A percentile compares a stretch with the other conserved stretches of the same genome.
Conservation (phyloP, 768 basidiomycete species). For the Termitomyces sp. region DNA sequence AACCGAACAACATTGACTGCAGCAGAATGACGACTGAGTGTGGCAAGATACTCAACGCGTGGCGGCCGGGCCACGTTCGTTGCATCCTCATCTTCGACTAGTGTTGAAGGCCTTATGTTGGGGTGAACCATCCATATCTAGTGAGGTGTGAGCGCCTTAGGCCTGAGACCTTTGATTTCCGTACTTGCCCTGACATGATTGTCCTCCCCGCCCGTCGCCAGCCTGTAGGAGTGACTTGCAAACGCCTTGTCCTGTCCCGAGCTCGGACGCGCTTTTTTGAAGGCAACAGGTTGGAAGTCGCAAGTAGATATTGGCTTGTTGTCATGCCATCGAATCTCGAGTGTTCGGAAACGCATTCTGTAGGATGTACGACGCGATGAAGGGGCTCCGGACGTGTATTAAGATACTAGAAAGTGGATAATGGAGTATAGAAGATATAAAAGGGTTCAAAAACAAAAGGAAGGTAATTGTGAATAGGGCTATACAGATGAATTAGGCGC, state of each 20-base stretch:
- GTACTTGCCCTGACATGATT: slow-evolving; percentile 89
- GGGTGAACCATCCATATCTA: slow-evolving; percentile 96
- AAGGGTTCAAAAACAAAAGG: background rate
- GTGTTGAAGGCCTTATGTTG: slow-evolving; percentile 67
- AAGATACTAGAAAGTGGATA: background rate
- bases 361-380: slow-evolving; percentile 12
- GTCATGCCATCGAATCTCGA: slow-evolving; percentile 97
- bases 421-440: background rate
- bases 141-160: background rate
- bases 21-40: slow-evolving; percentile 87
- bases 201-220: slow-evolving; percentile 95
- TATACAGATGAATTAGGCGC: slow-evolving; percentile 1
- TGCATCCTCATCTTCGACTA: slow-evolving; percentile 36
- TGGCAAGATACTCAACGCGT: slow-evolving; percentile 95
- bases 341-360: slow-evolving; percentile 78
- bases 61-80: slow-evolving; percentile 41
- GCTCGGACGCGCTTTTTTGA: slow-evolving; percentile 72
- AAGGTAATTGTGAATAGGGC: background rate
- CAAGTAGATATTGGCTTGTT: slow-evolving; percentile 92
- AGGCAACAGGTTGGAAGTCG: slow-evolving; percentile 87
- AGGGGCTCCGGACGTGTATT: slow-evolving; percentile 9
- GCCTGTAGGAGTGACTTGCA: slow-evolving; percentile 71
- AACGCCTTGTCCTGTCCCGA: slow-evolving; percentile 48
- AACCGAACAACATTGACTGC: slow-evolving; percentile 96
- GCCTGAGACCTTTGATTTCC: slow-evolving; percentile 7